Conservation (phyloP, 2,329 filamentous ascomycete species). For the Stagonosporopsis tanaceti region DNA sequence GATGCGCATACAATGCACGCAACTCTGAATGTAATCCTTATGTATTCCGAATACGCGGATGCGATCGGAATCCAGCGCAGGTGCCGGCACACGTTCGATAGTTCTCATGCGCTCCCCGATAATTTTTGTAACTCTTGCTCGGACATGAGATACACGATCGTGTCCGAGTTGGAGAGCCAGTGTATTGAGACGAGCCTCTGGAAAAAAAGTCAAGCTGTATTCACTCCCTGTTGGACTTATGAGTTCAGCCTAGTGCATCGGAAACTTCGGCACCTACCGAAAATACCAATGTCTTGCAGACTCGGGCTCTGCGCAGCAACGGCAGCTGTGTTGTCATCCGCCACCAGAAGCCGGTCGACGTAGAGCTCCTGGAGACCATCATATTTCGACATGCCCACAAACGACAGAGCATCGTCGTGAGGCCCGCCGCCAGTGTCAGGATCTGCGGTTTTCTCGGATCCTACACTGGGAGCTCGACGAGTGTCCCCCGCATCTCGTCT, state of each 20-base stretch:
- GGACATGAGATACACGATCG: conserved; percentile 21
- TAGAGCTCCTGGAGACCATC: conserved; percentile 1
- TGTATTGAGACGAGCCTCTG: conserved; percentile 42
- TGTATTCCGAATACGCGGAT: conserved; percentile 14
- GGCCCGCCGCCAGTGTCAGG: background rate
- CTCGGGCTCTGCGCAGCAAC: background rate
- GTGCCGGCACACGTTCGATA: background rate
- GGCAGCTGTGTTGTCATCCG: background rate
- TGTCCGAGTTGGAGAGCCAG: conserved; percentile 39
- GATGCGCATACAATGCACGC: background rate
- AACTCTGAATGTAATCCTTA: conserved; percentile 1
- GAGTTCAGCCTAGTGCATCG: background rate
- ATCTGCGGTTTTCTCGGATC: background rate
- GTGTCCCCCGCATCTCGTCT: background rate
- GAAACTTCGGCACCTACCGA: background rate
- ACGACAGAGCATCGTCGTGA: background rate
- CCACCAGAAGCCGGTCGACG: conserved; percentile 1
- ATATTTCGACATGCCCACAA: background rate
- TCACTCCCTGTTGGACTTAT: background rate
- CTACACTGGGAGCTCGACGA: background rate
- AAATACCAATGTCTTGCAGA: background rate
- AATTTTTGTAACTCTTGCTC: background rate
- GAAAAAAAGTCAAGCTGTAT: conserved; percentile 48
- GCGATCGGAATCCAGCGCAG: background rate
- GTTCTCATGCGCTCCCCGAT: conserved; percentile 10